These are phyloP conservation scores for Cynara cardunculus DNA, from an alignment of 129 eudicot species.

Conservation along the genomic window DNA sequence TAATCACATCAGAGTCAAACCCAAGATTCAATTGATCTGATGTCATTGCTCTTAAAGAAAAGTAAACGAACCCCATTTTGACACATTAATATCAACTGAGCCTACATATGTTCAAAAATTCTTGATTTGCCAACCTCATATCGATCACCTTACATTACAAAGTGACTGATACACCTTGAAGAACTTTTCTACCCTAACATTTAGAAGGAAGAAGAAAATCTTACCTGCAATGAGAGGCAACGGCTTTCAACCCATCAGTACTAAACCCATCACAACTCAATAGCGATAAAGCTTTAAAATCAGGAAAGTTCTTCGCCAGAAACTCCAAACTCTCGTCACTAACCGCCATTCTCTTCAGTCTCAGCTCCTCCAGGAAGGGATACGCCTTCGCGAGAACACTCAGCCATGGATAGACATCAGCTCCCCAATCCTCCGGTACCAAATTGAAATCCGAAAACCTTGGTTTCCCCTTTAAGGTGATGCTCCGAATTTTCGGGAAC, in stretches of 20 bases:
- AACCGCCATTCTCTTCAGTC: constrained; percentile 62
- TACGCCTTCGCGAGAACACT: constrained; percentile 45
- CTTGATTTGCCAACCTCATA: background rate
- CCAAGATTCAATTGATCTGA: constrained; percentile 5
- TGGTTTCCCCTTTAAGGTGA: constrained; percentile 62
- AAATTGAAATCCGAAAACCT: constrained; percentile 70
- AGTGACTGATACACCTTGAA: background rate
- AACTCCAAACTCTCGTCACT: constrained; percentile 71
- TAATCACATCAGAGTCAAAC: background rate
- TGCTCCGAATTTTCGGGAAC: constrained; percentile 51
- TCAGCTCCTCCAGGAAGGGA: constrained; percentile 67
- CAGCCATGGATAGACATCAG: constrained; percentile 59
- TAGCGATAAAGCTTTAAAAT: constrained; percentile 52
- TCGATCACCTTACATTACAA: background rate
- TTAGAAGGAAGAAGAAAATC: background rate
- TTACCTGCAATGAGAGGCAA: constrained; percentile 70
- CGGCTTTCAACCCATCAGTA: constrained; percentile 58
- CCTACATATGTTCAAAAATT: background rate
- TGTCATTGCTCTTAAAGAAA: background rate
- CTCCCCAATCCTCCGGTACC: constrained; percentile 68
- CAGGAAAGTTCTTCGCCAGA: constrained; percentile 46
- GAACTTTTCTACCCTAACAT: background rate
- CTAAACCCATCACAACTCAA: constrained; percentile 70
- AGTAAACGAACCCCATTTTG: background rate
- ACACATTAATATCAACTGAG: background rate